These are phyloP conservation scores for Trichoderma virens DNA, from an alignment of 495 filamentous ascomycete species.

Conservation along the genomic window DNA sequence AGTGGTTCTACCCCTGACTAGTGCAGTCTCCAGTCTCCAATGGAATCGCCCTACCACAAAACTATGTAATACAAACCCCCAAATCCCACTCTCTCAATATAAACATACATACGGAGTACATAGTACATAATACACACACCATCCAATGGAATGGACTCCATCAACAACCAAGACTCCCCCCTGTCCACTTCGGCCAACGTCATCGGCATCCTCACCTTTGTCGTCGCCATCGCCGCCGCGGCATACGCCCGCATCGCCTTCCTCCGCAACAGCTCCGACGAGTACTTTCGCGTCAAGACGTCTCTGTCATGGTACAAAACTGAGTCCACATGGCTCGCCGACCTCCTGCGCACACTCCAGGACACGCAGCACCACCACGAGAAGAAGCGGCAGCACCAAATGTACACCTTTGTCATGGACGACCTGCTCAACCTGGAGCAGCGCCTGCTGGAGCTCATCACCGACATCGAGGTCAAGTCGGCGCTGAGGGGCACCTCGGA, in stretches of 20 bases:
- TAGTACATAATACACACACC: neutral
- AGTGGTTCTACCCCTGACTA: neutral
- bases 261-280: constrained; percentile 26
- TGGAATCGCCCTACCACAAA: neutral
- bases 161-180: constrained; percentile 19
- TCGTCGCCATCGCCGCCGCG: constrained; percentile 26
- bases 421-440: constrained; percentile 26
- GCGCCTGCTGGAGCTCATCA: constrained; percentile 25
- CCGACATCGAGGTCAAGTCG: constrained; percentile 21
- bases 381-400: constrained; percentile 19
- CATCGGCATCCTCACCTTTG: constrained; percentile 32
- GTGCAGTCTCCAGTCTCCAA: neutral
- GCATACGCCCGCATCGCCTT: constrained; percentile 26
- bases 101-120: constrained; percentile 40
- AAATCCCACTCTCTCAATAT: constrained; percentile 9
- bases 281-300: constrained; percentile 30
- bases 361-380: constrained; percentile 13
- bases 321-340: constrained; percentile 26
- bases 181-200: constrained; percentile 28
- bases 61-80: neutral
- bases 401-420: constrained; percentile 30
- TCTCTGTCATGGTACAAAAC: constrained; percentile 32
- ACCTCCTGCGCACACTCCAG: constrained; percentile 19
- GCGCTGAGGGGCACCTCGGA: neutral
- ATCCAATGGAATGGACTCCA: constrained; percentile 8